These are phyloP conservation scores for Aspergillus novoparasiticus DNA, from an alignment of 2,329 filamentous ascomycete species.

Conservation along the genomic window DNA sequence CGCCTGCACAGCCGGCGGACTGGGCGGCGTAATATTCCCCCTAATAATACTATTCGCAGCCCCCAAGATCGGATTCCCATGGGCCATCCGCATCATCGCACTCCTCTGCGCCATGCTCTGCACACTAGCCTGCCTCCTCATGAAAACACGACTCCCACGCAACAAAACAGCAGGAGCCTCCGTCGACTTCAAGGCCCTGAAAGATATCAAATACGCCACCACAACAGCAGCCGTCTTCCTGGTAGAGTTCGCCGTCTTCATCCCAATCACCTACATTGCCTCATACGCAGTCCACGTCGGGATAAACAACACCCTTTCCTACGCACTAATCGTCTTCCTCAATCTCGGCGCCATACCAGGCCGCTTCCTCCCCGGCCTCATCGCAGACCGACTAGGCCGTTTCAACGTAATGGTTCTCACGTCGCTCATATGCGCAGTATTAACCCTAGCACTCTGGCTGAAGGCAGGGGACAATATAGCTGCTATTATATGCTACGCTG, in stretches of 20 bases:
- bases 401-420: constrained; percentile 38
- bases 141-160: constrained; percentile 28
- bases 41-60: constrained; percentile 33
- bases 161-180: constrained; percentile 20
- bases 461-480: constrained; percentile 11
- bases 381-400: constrained; percentile 37
- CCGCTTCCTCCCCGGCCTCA: constrained; percentile 35
- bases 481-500: constrained; percentile 20
- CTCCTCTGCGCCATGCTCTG: constrained; percentile 26
- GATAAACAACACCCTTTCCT: constrained; percentile 28
- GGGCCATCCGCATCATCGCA: constrained; percentile 35
- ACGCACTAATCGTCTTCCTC: constrained; percentile 34
- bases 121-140: constrained; percentile 20
- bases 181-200: constrained; percentile 27
- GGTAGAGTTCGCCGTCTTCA: constrained; percentile 40
- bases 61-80: constrained; percentile 34
- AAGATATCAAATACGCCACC: constrained; percentile 25
- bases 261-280: constrained; percentile 39
- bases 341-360: constrained; percentile 37
- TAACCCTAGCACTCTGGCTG: constrained; percentile 28
- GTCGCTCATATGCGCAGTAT: constrained; percentile 18
- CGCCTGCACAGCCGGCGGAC: constrained; percentile 36
- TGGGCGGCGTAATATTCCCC: constrained; percentile 40
- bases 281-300: constrained; percentile 33
- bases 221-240: constrained; percentile 36